Base-by-base conservation (phyloP, 768 basidiomycete genomes). In the Hygrophorus russula region DNA sequence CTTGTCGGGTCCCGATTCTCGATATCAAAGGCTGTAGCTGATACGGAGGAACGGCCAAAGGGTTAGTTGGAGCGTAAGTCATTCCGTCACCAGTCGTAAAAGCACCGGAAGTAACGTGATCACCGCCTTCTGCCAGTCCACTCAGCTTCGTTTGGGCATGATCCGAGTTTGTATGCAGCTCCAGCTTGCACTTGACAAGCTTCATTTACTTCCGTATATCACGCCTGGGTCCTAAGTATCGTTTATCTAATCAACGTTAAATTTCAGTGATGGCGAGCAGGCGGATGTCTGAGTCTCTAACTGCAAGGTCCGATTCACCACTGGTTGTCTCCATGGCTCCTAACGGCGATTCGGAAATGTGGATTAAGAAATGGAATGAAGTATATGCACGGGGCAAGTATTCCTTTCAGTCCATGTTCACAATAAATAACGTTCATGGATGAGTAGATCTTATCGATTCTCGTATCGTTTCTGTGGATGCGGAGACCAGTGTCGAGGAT, bases 401-500 rank as follows among this genome's bases (percentile, higher is more conserved):
- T 13, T 38, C 29, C 9, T 11, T 45, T 44, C 24, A 8, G 34
- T n/a, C 24, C 24, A 7, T 13, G 20, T 19, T 28, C 13, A 24
- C 24, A 14, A 7, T 12, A 14, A 27, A 20, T 29, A 2, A 34
- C 28, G 11, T 10, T 11, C 13, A 29, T 20, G 18, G 27, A 12
- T 38, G 17, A 8, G 11, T 31, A 87, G 85, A 83, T 55, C 65
- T 88, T 18, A 77, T 85, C 49, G 82, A 86, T 56, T 71, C 71
- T 35, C 74, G 72, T 2, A 70, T 88, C 38, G 73, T 85, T 12
- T 64, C 68, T 19, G 69, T 89, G 8, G 77, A 79, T 43, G 74
- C 74, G n/a, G 76, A 85, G 36, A 76, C 71, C 6, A 79, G 73
- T 39, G 87, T 90, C 13, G 86, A 90, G 57, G 81, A 84, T 35